Conservation (phyloP, 208 protist species). For the Trypanosomatidae sp. region DNA sequence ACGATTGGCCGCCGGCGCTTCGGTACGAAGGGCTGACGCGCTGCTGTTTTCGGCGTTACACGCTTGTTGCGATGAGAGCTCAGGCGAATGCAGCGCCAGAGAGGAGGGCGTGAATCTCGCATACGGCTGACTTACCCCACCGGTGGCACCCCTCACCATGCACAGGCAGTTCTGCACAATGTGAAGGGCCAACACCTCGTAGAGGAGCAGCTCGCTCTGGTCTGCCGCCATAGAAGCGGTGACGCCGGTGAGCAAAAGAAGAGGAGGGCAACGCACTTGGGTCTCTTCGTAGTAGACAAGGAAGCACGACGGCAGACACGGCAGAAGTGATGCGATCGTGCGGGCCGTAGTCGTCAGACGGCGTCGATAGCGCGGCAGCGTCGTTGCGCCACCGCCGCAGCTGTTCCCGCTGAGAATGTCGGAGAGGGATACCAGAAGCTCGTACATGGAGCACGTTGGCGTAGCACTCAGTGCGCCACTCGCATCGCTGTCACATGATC, state of each 20-base stretch:
- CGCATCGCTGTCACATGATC: neutral
- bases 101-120: neutral
- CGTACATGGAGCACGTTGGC: slow-evolving; percentile 2
- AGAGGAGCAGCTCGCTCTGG: slow-evolving; percentile 8
- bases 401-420: neutral
- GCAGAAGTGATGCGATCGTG: neutral
- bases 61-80: neutral
- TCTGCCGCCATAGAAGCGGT: neutral
- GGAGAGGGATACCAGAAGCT: slow-evolving; percentile 3
- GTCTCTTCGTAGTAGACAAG: slow-evolving; percentile 15
- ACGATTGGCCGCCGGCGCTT: neutral
- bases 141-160: slow-evolving; percentile 1
- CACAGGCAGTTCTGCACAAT: slow-evolving; percentile 20
- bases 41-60: neutral
- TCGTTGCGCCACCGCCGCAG: neutral
- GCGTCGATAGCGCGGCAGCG: neutral
- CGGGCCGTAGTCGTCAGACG: slow-evolving; percentile 8
- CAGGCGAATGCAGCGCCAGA: neutral
- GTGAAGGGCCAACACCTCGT: slow-evolving; percentile 22
- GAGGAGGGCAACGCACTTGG: slow-evolving; percentile 10
- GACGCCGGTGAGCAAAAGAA: slow-evolving; percentile 18
- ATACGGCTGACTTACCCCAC: neutral
- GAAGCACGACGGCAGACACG: slow-evolving; percentile 7
- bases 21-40: neutral
- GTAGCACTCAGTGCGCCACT: neutral